Evolutionary conservation across 2,329 filamentous ascomycete genomes (phyloP).

Genomic region (Cladosporium cucumerinum): DNA sequence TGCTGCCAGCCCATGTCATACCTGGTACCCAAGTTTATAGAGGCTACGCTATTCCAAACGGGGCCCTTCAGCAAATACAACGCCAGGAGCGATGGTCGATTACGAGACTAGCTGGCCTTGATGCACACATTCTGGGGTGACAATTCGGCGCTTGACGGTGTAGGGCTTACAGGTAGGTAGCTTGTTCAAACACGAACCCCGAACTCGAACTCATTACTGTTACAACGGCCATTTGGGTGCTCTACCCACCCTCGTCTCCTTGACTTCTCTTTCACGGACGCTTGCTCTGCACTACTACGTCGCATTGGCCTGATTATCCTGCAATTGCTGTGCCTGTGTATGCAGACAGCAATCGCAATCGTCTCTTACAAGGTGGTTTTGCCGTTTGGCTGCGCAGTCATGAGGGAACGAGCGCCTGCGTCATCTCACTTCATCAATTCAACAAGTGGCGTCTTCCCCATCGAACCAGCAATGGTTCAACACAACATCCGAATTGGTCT

Average conservation of each 20-base stretch:
- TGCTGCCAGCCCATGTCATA: neutral
- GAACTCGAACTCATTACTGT: neutral
- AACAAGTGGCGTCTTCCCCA: neutral
- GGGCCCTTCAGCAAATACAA: neutral
- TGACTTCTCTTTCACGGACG: neutral
- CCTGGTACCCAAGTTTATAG: neutral
- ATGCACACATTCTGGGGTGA: neutral
- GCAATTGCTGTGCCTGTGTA: neutral
- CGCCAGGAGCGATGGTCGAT: neutral
- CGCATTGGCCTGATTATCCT: neutral
- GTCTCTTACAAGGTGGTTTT: neutral
- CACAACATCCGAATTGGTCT: constrained; percentile 6
- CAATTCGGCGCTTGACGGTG: neutral
- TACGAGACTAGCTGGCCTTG: neutral
- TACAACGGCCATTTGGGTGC: neutral
- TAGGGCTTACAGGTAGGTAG: neutral
- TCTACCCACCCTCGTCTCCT: neutral
- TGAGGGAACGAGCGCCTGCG: neutral
- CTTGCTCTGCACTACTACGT: neutral
- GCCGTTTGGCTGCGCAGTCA: too few relatives aligned
- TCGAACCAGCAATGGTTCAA: neutral
- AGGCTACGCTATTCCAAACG: neutral
- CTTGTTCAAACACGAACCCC: neutral
- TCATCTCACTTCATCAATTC: neutral
- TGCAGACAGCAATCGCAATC: neutral